Conservation (phyloP, 2,329 filamentous ascomycete species). For the Cercospora sp. region DNA sequence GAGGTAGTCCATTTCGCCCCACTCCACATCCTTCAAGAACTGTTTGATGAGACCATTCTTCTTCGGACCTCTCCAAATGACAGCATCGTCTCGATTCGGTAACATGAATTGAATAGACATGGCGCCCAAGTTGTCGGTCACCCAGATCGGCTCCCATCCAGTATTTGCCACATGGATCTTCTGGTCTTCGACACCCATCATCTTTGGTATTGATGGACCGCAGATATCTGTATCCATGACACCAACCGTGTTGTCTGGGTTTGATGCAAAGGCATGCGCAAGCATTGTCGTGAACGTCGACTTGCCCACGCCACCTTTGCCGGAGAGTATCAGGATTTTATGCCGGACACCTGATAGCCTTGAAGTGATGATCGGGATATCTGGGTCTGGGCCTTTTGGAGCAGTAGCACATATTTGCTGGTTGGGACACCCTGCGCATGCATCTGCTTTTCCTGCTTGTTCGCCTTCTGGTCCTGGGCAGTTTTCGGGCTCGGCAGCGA, state of each 20-base stretch:
- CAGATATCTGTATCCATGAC: constrained; percentile 99
- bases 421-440: constrained; percentile 93
- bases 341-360: constrained; percentile 80
- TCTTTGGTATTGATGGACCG: constrained; percentile 93
- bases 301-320: constrained; percentile 96
- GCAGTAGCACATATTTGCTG: constrained; percentile 92
- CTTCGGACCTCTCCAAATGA: constrained; percentile 97
- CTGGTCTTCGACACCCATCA: constrained; percentile 95
- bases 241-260: constrained; percentile 76
- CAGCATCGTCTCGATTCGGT: constrained; percentile 86
- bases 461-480: constrained; percentile 88
- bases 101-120: constrained; percentile 99
- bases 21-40: constrained; percentile 96
- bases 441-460: constrained; percentile 66
- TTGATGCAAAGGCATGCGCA: constrained; percentile 82
- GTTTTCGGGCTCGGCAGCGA: constrained; percentile 63
- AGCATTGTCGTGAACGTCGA: constrained; percentile 89
- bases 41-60: constrained; percentile 99
- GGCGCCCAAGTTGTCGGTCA: constrained; percentile 86
- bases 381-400: constrained; percentile 92
- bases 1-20: constrained; percentile 91
- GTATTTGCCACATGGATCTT: constrained; percentile 86
- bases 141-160: constrained; percentile 95
- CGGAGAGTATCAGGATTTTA: constrained; percentile 89
- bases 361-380: constrained; percentile 82